A percentile compares a stretch with the other conserved stretches of the same genome.
These are phyloP conservation scores for Candida labiduridarum DNA, from an alignment of 1,139 yeast genomes.

Conservation along the genomic window DNA sequence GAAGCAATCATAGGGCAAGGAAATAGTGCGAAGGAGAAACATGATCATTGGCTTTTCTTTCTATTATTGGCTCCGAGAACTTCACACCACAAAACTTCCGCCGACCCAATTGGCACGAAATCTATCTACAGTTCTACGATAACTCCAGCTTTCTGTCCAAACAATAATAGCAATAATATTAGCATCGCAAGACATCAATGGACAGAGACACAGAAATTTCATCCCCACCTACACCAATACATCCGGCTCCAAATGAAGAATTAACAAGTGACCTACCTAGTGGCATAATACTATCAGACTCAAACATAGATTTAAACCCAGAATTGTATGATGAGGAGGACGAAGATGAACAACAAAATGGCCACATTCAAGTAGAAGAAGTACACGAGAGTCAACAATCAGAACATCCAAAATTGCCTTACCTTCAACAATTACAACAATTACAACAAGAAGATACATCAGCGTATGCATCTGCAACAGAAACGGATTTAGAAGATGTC, in stretches of 20 bases:
- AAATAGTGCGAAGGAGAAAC: too few species aligned
- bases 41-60: too few species aligned
- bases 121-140: too few species aligned
- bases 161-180: too few species aligned
- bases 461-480: constrained; percentile 7
- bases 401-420: background rate
- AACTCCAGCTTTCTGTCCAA: too few species aligned
- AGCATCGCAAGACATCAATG: background rate
- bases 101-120: too few species aligned
- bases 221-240: constrained; percentile 49
- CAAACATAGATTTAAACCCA: constrained; percentile 43
- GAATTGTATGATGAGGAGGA: constrained; percentile 34
- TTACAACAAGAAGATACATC: background rate
- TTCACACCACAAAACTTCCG: too few species aligned
- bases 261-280: constrained; percentile 28
- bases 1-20: too few species aligned
- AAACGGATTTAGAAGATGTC: constrained; percentile 16
- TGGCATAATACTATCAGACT: constrained; percentile 27
- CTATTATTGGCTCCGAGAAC: too few species aligned
- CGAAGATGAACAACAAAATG: background rate
- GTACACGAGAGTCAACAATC: background rate
- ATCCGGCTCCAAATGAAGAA: constrained; percentile 50
- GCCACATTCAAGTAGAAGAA: too few species aligned
- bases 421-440: constrained; percentile 5
- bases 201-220: constrained; percentile 12